Base-by-base conservation (phyloP, 2,329 filamentous ascomycete genomes). In the Botrytis byssoidea region DNA sequence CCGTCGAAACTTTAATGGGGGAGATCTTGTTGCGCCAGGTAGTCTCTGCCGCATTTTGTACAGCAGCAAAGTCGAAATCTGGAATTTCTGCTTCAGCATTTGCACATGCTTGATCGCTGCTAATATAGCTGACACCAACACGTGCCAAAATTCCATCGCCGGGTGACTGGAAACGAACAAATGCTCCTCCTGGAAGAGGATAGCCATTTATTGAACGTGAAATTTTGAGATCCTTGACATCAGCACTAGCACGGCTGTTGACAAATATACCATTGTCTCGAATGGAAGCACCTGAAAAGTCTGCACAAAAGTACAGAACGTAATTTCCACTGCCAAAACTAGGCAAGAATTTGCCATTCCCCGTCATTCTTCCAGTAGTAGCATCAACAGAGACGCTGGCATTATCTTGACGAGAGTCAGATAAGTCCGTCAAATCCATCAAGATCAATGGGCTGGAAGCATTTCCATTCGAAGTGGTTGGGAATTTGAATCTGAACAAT, bases 61-160 rank as follows among this genome's bases (percentile, higher is more conserved):
- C 85, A 3, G 77, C 81, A 2, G 88, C 83, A 75, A 94, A 93
- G 79, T 92, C 87, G 88, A 4, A 89, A 88, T 86, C 80, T 0
- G 92, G 89, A 29, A 93, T 91, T 77, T 94, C 92, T 0, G 79
- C 82, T 80, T 93, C 90, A 0, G 89, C 92, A 79, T 90, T 92
- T 12, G 84, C 80, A 78, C 92, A 94, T 0, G 92, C 92, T 80
- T 90, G 87, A 1, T 87, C 85, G 7, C 84, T 83, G 79, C 88
- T 91, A 77, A 93, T 89, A 80, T 93, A 91, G 78, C 91, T 93
- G 18, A 92, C 84, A 0, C 91, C 91, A 10, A 92, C 89, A 66
- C 92, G 86, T 16, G 87, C 91, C 14, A 87, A 81, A 35, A 94
- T 86, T 1, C 86, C 85, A 2, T 83, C 83, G 51, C 85, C 81